Conservation (phyloP, 441 rosid genomes). For the Aquilaria agallochum region DNA sequence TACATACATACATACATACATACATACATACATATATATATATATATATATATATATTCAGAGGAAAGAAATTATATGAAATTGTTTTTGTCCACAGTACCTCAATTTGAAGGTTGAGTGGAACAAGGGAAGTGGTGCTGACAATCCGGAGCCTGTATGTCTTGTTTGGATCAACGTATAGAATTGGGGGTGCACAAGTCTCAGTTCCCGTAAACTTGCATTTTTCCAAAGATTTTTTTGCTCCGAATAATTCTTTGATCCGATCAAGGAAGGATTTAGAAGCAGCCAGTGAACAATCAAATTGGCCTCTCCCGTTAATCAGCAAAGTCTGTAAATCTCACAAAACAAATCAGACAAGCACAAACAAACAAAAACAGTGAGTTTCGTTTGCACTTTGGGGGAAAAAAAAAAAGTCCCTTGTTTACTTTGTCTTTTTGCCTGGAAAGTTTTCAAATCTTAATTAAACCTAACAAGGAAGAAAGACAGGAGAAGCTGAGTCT, state of each 20-base stretch:
- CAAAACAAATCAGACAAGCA: too few species aligned
- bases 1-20: too few species aligned
- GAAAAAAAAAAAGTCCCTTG: too few species aligned
- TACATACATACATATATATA: too few species aligned
- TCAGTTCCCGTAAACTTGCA: slow-evolving; percentile 47
- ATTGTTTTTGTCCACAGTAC: slow-evolving; percentile 19
- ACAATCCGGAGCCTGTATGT: slow-evolving; percentile 68
- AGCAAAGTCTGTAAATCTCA: slow-evolving; percentile 38
- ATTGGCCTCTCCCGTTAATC: slow-evolving; percentile 86
- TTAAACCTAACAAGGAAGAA: background rate
- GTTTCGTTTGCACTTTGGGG: too few species aligned
- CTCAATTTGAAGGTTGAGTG: slow-evolving; percentile 67
- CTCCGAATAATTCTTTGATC: slow-evolving; percentile 17
- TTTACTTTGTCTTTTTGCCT: too few species aligned
- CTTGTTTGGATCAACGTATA: slow-evolving; percentile 49
- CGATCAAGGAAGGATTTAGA: too few species aligned
- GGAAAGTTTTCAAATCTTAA: too few species aligned
- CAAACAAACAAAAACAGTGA: too few species aligned
- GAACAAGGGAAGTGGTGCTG: slow-evolving; percentile 65
- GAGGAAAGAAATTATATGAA: too few species aligned
- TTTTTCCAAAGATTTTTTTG: slow-evolving; percentile 11
- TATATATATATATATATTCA: too few species aligned
- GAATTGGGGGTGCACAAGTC: slow-evolving; percentile 54
- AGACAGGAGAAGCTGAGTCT: background rate
- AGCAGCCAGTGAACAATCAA: slow-evolving; percentile 67